Percentiles rank a stretch among this genome's conserved stretches.
Conservation (phyloP, 106 monocot species). For the Cymbidium sinense region DNA sequence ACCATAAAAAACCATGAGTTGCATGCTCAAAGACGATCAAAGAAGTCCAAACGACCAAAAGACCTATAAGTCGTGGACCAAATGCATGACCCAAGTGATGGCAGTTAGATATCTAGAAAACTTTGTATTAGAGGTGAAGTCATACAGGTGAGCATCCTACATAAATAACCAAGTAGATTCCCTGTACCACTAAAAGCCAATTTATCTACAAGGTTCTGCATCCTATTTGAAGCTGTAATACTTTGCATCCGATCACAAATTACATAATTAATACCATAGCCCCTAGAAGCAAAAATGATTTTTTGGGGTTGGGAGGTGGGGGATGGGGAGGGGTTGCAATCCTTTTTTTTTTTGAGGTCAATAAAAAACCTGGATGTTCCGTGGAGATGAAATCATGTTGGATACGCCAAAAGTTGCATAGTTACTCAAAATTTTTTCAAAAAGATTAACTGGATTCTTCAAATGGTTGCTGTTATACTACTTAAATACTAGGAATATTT, state of each 20-base stretch:
- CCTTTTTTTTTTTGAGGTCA: not conserved
- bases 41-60: too few species aligned
- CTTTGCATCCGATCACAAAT: not conserved
- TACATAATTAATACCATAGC: not conserved
- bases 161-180: not conserved
- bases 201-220: not conserved
- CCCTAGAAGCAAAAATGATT: not conserved
- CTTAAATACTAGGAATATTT: too few species aligned
- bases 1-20: too few species aligned
- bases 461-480: too few species aligned
- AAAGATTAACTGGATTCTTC: too few species aligned
- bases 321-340: too few species aligned
- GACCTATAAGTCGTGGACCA: too few species aligned
- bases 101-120: not conserved
- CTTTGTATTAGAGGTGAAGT: not conserved
- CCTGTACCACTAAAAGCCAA: not conserved
- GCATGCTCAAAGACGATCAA: too few species aligned
- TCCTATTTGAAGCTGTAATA: not conserved
- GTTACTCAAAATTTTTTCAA: not conserved
- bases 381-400: not conserved
- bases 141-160: not conserved
- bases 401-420: not conserved
- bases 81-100: not conserved
- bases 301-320: too few species aligned
- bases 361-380: not conserved